Base-by-base conservation (phyloP, 225 moss, liverwort and hornwort genomes). In the Sphagnum tenellum region DNA sequence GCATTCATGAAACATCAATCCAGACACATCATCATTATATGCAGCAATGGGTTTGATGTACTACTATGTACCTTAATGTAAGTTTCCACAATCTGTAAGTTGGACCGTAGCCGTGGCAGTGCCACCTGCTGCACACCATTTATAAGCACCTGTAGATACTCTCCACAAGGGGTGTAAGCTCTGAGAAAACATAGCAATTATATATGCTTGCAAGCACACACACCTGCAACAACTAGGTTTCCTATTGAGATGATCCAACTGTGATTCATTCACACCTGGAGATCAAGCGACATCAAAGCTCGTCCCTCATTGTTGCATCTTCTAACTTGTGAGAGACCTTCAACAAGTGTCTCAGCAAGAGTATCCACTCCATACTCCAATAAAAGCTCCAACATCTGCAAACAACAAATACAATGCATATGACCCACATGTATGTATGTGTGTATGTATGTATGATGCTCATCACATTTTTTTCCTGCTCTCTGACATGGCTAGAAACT, bases 271-370 rank as follows among this genome's bases (percentile, higher is more conserved):
- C 60, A 75, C 72, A 95, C 95, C 92, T 92, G 96, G 64, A 90
- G 83, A 87, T 96, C 96, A 76, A 96, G 89, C 47, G 92, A 96
- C 96, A 96, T 96, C 71, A 96, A 77, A 60, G 96, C 96, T 64
- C 96, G 88, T 72, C 96, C 96, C 76, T 96, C 96, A 59, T 96
- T 96, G 65, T 88, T 96, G 80, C 96, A 96, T 71, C 73, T 83
- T 73, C 88, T 86, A 64, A 96, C 88, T 49, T 90, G 92, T 45
- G 96, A 92, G 68, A 88, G 70, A 64, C 92, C 92, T 77, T 96
- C 96, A 51, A 96, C 73, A 64, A 96, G 81, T 56, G 79, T 88
- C 75, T 96, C 96, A 62, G 92, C 90, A 59, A 96, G 73, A 58
- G 88, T 68, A 66, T 92, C 90, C 62, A 96, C 92, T 76, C 92